Conservation (phyloP, 1,139 yeast genomes). For the Suhomyces bokatorum region DNA sequence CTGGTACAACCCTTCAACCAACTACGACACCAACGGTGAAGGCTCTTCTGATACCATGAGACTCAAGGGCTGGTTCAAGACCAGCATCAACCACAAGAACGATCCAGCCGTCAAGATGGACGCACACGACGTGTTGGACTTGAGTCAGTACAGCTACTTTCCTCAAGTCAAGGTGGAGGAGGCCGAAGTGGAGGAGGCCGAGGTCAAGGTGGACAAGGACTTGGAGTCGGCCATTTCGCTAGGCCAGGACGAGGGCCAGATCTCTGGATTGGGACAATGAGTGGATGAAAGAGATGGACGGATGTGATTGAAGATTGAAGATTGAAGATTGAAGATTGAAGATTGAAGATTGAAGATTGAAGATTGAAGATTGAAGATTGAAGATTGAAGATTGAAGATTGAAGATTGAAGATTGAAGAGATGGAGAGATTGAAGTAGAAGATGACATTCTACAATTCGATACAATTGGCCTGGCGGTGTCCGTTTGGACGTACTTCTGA, state of each 20-base stretch:
- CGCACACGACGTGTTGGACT: slow-evolving; percentile 31
- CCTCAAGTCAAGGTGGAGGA: slow-evolving; percentile 15
- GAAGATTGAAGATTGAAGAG: too few species aligned
- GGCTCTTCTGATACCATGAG: slow-evolving; percentile 19
- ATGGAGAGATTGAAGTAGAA: too few species aligned
- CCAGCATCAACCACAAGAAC: slow-evolving; percentile 22
- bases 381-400: too few species aligned
- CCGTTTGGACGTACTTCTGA: neutral
- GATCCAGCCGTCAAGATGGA: slow-evolving; percentile 16
- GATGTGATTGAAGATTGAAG: too few species aligned
- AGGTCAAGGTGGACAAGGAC: slow-evolving; percentile 15
- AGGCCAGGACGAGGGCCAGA: slow-evolving; percentile 24
- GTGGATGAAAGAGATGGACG: too few species aligned
- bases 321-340: too few species aligned
- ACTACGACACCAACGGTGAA: slow-evolving; percentile 17
- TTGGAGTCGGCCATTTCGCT: slow-evolving; percentile 23
- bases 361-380: too few species aligned
- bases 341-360: too few species aligned
- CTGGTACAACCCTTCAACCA: slow-evolving; percentile 37
- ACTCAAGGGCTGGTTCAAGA: slow-evolving; percentile 46
- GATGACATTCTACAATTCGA: too few species aligned
- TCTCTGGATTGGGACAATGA: slow-evolving; percentile 15
- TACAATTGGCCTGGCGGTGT: too few species aligned
- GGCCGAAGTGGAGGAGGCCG: neutral
- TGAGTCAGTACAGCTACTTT: slow-evolving; percentile 32